Conservation (phyloP, 164 flowering plant genomes). For the Annona cherimola region DNA sequence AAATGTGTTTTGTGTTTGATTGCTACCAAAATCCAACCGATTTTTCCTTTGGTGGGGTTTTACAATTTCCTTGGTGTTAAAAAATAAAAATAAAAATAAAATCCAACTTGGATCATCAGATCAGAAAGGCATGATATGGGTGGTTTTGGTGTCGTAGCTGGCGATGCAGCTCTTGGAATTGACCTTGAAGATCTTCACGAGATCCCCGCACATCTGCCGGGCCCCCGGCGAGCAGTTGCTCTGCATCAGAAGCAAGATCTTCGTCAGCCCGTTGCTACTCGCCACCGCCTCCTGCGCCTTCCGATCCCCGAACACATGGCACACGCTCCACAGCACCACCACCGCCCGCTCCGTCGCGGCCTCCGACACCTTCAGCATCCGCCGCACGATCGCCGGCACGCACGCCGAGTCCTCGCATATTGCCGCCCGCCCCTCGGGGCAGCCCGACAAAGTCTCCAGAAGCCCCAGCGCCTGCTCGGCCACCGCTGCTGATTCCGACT, state of each 20-base stretch:
- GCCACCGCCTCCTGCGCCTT: slow-evolving; percentile 54
- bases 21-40: background rate
- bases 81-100: too few relatives aligned
- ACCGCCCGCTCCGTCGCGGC: slow-evolving; percentile 73
- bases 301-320: slow-evolving; percentile 49
- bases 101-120: background rate
- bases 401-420: slow-evolving; percentile 40
- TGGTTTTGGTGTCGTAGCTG: slow-evolving; percentile 69
- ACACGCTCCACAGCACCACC: slow-evolving; percentile 73
- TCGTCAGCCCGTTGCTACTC: slow-evolving; percentile 64
- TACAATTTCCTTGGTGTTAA: background rate
- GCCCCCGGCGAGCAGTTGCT: slow-evolving; percentile 67
- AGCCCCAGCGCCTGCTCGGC: slow-evolving; percentile 49
- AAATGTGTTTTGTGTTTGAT: background rate
- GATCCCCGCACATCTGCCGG: slow-evolving; percentile 61
- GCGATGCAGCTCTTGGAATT: slow-evolving; percentile 51
- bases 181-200: slow-evolving; percentile 62
- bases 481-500: slow-evolving; percentile 18
- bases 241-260: slow-evolving; percentile 79
- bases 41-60: background rate
- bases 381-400: slow-evolving; percentile 43
- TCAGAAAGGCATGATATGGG: slow-evolving; percentile 89
- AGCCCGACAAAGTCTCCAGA: slow-evolving; percentile 45
- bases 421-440: slow-evolving; percentile 59
- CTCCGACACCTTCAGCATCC: slow-evolving; percentile 58